phyloP scores from a whole-genome alignment of 1,284 basidiomycete species.

The Somion occarium region DNA sequence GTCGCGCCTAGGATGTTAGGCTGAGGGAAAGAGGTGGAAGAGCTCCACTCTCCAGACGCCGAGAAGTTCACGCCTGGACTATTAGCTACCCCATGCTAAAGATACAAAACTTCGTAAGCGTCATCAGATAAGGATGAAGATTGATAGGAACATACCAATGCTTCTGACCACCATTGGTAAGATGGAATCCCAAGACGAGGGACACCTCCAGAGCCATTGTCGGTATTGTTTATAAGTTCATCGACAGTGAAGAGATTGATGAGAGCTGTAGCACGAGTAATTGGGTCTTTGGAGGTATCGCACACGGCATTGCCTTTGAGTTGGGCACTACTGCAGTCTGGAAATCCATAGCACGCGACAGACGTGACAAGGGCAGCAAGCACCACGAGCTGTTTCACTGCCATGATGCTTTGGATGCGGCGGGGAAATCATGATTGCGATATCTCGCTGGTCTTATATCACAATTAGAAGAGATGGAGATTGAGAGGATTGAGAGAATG shows the following conservation, averaged over 20 bases:
- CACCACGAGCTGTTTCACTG: not conserved
- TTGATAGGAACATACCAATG: conserved; percentile 25
- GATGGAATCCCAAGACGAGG: conserved; percentile 44
- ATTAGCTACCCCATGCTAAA: conserved; percentile 46
- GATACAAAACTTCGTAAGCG: not conserved
- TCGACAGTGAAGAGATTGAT: conserved; percentile 42
- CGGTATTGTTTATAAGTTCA: conserved; percentile 47
- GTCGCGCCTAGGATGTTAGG: conserved; percentile 32
- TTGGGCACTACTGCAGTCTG: conserved; percentile 42
- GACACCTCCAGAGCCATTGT: conserved; percentile 45
- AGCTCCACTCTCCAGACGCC: conserved; percentile 43
- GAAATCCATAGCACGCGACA: conserved; percentile 27
- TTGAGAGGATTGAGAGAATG: not conserved
- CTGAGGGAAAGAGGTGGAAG: conserved; percentile 51
- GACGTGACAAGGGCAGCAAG: not conserved
- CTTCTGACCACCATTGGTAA: conserved; percentile 55
- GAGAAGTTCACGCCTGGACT: conserved; percentile 51
- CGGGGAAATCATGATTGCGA: too few species aligned
- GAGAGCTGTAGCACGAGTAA: conserved; percentile 43
- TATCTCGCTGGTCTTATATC: too few species aligned
- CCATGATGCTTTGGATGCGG: not conserved
- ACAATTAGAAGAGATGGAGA: not conserved
- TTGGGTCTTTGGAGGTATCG: conserved; percentile 39
- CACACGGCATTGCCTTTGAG: conserved; percentile 44
- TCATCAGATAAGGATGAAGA: not conserved